Conservation (phyloP, 1,284 basidiomycete genomes). For the Pholiota adiposa region DNA sequence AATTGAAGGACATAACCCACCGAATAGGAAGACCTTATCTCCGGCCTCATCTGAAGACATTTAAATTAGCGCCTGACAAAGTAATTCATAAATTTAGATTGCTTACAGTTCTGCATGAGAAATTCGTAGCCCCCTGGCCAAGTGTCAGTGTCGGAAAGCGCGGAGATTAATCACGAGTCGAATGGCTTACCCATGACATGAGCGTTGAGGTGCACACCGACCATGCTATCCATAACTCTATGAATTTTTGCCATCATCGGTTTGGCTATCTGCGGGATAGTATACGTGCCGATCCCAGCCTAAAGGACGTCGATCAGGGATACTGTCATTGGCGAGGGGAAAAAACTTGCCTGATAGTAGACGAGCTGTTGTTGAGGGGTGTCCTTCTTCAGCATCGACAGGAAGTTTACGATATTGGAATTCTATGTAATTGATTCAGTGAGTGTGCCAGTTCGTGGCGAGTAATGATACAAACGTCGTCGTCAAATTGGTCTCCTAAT, state of each 20-base stretch:
- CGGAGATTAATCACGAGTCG: background rate
- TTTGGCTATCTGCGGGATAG: conserved; percentile 43
- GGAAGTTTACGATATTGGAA: conserved; percentile 68
- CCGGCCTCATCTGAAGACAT: conserved; percentile 35
- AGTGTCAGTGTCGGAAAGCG: background rate
- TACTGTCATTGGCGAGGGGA: conserved; percentile 9
- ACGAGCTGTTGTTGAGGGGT: conserved; percentile 53
- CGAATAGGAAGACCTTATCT: conserved; percentile 57
- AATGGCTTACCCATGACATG: conserved; percentile 52
- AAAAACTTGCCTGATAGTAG: conserved; percentile 60
- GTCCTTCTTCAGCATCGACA: conserved; percentile 59
- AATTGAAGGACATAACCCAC: conserved; percentile 18
- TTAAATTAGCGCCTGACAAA: background rate
- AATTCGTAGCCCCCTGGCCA: conserved; percentile 52
- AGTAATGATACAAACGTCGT: conserved; percentile 42
- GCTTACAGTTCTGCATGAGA: conserved; percentile 62
- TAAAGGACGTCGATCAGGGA: conserved; percentile 24
- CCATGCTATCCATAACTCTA: conserved; percentile 30
- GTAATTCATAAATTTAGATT: background rate
- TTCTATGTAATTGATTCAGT: conserved; percentile 41
- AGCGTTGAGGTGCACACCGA: conserved; percentile 50
- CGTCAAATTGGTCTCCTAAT: conserved; percentile 55
- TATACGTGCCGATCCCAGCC: conserved; percentile 65
- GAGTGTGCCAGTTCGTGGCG: background rate
- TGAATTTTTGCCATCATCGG: conserved; percentile 36